Base-by-base conservation (phyloP, 2,329 filamentous ascomycete species). In the Nigrospora sphaerica region DNA sequence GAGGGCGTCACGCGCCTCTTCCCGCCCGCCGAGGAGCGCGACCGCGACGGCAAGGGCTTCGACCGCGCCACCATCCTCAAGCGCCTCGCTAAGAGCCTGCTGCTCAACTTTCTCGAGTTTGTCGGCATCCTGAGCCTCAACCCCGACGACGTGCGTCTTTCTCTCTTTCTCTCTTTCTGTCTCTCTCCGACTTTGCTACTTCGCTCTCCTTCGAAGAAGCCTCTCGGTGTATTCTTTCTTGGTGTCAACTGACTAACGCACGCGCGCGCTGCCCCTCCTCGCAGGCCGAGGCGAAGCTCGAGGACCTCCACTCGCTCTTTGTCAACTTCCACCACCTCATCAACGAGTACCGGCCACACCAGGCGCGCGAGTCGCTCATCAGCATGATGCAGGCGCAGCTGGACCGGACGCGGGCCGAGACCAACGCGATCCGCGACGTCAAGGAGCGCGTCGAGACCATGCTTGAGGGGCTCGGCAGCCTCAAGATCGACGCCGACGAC, bases 301-400 rank as follows among this genome's bases (percentile, higher is more conserved):
- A 81, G 39, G 86, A 97, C 63, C 68, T 98, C 32, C 78, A 86
- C 57, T 90, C 85, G 14, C 70, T 97, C 28, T 85, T 95, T 52
- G 83, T 92, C 64, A 97, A 97, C 64, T 86, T 95, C 59, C 90
- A 96, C 66, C 88, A 95, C 59, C 77, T 95, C 45, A 81, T 97
- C 54, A 98, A 98, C 64, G 85, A 95, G 64, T 97, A 95, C 67
- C 79, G 92, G 32, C 91, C 91, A 11, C 91, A 96, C 62, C 92
- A 97, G 68, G 90, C 91, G 19, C 73, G 92, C 39, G 91, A 96
- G 69, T 90, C 85, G 28, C 72, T 95, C 48, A 95, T 95, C 32
- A 69, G 85, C 54, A 79, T 92, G 72, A 90, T 96, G 86, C 87
- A 95, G 66, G 84, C 86, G 54, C 86, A 92, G 58, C 69, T 95